Percentiles rank a stretch among this genome's conserved stretches.
These are phyloP conservation scores for Mycena leptocephala DNA, from an alignment of 768 basidiomycete species.

Conservation along the genomic window DNA sequence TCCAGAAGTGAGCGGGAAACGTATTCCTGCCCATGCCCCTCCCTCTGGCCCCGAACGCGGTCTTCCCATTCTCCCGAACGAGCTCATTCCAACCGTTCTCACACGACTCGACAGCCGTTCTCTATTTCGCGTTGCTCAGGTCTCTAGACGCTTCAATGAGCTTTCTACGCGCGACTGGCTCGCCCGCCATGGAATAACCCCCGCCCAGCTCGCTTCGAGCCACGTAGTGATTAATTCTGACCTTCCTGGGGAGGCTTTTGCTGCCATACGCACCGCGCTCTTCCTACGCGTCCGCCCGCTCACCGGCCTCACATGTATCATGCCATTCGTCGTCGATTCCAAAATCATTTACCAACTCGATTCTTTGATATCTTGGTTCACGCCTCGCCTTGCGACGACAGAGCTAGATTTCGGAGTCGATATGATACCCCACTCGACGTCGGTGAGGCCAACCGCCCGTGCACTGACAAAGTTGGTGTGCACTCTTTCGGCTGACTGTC, in stretches of 20 bases:
- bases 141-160: conserved; percentile 28
- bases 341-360: neutral
- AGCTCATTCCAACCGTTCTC: conserved; percentile 14
- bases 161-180: conserved; percentile 19
- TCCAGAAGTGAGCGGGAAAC: too few species aligned
- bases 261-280: conserved; percentile 10
- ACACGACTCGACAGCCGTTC: conserved; percentile 12
- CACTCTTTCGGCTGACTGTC: neutral
- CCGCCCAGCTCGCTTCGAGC: neutral
- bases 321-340: neutral
- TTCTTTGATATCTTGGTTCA: neutral
- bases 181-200: conserved; percentile 4
- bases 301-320: neutral
- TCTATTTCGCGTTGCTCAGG: conserved; percentile 16
- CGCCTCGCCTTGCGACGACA: neutral
- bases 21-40: too few species aligned
- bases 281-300: conserved; percentile 3
- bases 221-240: neutral
- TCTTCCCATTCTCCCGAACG: conserved; percentile 22
- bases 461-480: neutral
- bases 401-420: conserved; percentile 15
- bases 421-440: neutral
- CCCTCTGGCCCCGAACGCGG: too few species aligned
- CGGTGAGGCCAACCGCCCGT: neutral
- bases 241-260: conserved; percentile 9